These are phyloP conservation scores for Lichtheimia corymbifera DNA, from an alignment of 371 early-diverging fungal species.

Conservation along the genomic window DNA sequence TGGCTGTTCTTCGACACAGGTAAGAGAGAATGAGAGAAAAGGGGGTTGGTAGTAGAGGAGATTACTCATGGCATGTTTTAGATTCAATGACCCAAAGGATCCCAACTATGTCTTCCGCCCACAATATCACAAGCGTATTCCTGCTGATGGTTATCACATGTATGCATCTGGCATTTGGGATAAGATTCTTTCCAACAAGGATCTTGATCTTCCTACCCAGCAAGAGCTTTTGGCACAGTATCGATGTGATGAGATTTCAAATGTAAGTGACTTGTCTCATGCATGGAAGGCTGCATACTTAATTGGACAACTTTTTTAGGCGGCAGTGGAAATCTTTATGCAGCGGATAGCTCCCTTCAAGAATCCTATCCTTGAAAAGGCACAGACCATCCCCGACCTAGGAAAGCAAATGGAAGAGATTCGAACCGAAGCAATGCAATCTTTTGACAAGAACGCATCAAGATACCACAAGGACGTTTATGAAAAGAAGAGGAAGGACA, in stretches of 20 bases:
- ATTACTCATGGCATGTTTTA: slow-evolving; percentile 8
- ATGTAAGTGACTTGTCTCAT: slow-evolving; percentile 27
- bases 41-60: too few relatives aligned
- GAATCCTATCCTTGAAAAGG: slow-evolving; percentile 69
- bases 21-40: slow-evolving; percentile 21
- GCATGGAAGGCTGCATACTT: not conserved
- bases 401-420: slow-evolving; percentile 69
- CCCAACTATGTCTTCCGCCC: slow-evolving; percentile 84
- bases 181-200: slow-evolving; percentile 90
- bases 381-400: slow-evolving; percentile 74
- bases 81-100: slow-evolving; percentile 72
- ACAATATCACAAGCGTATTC: slow-evolving; percentile 89
- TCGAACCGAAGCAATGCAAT: slow-evolving; percentile 59
- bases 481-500: slow-evolving; percentile 80
- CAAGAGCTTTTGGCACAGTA: slow-evolving; percentile 97
- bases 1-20: slow-evolving; percentile 69
- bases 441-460: slow-evolving; percentile 88
- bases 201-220: slow-evolving; percentile 97
- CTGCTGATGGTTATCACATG: slow-evolving; percentile 91
- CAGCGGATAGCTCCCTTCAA: slow-evolving; percentile 63
- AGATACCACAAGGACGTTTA: slow-evolving; percentile 93
- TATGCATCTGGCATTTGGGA: slow-evolving; percentile 94
- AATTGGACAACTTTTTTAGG: slow-evolving; percentile 28
- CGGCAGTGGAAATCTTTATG: slow-evolving; percentile 71
- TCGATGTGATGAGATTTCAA: slow-evolving; percentile 97